phyloP scores from a whole-genome alignment of 768 basidiomycete species.

The Tremella yokohamensis region DNA sequence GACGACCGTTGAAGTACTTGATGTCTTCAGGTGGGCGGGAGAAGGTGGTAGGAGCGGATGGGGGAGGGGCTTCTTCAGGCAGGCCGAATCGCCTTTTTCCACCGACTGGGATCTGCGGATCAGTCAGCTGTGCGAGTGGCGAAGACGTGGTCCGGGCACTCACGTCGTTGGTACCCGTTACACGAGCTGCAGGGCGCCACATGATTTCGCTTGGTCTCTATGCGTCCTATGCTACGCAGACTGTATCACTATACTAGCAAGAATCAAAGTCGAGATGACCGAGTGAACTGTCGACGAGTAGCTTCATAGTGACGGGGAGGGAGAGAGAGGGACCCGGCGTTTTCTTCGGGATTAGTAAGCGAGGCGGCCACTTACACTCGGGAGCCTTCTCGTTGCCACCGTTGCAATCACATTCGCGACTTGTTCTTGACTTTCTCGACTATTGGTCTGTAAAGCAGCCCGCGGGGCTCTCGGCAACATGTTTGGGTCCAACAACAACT shows the following conservation, averaged over 20 bases:
- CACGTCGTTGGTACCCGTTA: constrained; percentile 89
- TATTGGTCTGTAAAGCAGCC: neutral
- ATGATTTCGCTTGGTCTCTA: constrained; percentile 17
- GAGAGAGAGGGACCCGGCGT: constrained; percentile 15
- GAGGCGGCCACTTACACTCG: too few relatives aligned
- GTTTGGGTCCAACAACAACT: constrained; percentile 5
- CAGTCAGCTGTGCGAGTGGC: constrained; percentile 18
- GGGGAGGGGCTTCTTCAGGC: constrained; percentile 72
- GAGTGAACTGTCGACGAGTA: too few relatives aligned
- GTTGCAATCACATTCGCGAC: too few relatives aligned
- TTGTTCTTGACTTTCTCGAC: too few relatives aligned
- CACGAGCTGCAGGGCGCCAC: constrained; percentile 65
- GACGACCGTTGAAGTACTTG: constrained; percentile 50
- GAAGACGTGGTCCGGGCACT: constrained; percentile 35
- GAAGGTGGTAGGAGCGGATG: constrained; percentile 63
- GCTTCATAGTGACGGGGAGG: constrained; percentile 6
- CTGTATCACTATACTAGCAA: neutral
- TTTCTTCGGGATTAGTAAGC: constrained; percentile 6
- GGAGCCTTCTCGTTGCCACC: too few relatives aligned
- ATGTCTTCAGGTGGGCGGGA: constrained; percentile 29
- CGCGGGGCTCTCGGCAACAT: neutral
- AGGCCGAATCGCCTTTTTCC: constrained; percentile 87
- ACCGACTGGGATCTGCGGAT: constrained; percentile 67
- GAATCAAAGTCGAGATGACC: neutral
- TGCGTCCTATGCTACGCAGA: neutral